phyloP scores from a whole-genome alignment of 1,139 yeast genomes.

The Schizosaccharomyces versatilis region DNA sequence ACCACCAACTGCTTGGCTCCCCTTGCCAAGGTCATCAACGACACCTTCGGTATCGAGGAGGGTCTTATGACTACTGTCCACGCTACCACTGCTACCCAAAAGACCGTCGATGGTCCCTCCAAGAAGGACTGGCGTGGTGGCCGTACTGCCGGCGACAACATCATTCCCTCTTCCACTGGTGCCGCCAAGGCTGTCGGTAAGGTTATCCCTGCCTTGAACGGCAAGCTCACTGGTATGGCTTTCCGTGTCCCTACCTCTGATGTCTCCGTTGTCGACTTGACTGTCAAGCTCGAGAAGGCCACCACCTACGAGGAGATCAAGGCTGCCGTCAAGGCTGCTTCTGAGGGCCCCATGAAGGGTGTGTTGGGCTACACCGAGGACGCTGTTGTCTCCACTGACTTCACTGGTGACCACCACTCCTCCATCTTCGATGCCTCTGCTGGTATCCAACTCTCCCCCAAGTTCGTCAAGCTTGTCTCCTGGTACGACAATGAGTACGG shows the following conservation, averaged over 20 bases:
- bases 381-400: slow-evolving; percentile 68
- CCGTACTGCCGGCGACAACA: slow-evolving; percentile 77
- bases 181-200: slow-evolving; percentile 87
- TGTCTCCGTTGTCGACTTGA: slow-evolving; percentile 59
- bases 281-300: slow-evolving; percentile 44
- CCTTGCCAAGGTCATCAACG: slow-evolving; percentile 63
- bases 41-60: slow-evolving; percentile 60
- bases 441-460: slow-evolving; percentile 62
- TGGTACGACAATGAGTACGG: slow-evolving; percentile 89
- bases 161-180: slow-evolving; percentile 77
- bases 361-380: slow-evolving; percentile 67
- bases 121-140: slow-evolving; percentile 93
- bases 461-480: slow-evolving; percentile 64
- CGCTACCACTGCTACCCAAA: slow-evolving; percentile 78
- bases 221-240: slow-evolving; percentile 76
- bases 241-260: slow-evolving; percentile 75
- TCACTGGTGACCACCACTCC: slow-evolving; percentile 56
- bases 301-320: slow-evolving; percentile 58
- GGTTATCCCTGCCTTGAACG: slow-evolving; percentile 71
- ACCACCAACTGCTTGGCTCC: slow-evolving; percentile 84
- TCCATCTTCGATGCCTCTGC: slow-evolving; percentile 72
- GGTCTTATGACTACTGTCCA: slow-evolving; percentile 83
- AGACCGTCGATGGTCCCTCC: slow-evolving; percentile 81
- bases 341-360: slow-evolving; percentile 53
- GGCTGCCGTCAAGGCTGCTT: slow-evolving; percentile 44